Conservation (phyloP, 805 yeast species). For the Starmera caribaea region DNA sequence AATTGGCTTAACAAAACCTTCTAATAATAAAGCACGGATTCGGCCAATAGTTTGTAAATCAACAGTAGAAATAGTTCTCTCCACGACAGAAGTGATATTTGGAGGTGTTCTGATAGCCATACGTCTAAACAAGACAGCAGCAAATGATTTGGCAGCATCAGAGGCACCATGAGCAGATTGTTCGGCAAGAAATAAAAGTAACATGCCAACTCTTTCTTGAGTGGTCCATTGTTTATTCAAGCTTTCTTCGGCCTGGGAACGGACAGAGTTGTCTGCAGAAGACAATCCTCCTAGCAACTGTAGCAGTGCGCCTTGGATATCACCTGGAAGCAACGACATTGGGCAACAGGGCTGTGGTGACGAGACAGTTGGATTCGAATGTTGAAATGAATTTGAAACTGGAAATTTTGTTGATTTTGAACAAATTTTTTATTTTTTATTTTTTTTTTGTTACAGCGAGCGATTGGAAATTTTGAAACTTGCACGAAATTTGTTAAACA, state of each 20-base stretch:
- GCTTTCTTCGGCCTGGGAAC: constrained; percentile 70
- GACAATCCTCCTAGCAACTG: constrained; percentile 59
- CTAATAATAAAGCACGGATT: constrained; percentile 55
- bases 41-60: constrained; percentile 47
- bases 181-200: constrained; percentile 72
- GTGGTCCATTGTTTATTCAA: constrained; percentile 72
- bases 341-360: background rate
- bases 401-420: too few relatives aligned
- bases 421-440: too few relatives aligned
- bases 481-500: too few relatives aligned
- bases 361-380: too few relatives aligned
- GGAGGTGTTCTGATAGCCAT: constrained; percentile 75
- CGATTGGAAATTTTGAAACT: background rate
- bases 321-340: constrained; percentile 47
- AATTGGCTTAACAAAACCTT: constrained; percentile 64
- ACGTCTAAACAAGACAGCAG: constrained; percentile 86
- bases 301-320: constrained; percentile 42
- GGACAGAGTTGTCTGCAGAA: constrained; percentile 65
- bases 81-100: constrained; percentile 51
- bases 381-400: background rate
- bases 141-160: constrained; percentile 53
- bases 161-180: constrained; percentile 59
- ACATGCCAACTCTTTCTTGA: constrained; percentile 53
- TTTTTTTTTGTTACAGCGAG: background rate
- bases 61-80: constrained; percentile 69